phyloP scores from a whole-genome alignment of 2,329 filamentous ascomycete species.

The Curvularia spicifera region DNA sequence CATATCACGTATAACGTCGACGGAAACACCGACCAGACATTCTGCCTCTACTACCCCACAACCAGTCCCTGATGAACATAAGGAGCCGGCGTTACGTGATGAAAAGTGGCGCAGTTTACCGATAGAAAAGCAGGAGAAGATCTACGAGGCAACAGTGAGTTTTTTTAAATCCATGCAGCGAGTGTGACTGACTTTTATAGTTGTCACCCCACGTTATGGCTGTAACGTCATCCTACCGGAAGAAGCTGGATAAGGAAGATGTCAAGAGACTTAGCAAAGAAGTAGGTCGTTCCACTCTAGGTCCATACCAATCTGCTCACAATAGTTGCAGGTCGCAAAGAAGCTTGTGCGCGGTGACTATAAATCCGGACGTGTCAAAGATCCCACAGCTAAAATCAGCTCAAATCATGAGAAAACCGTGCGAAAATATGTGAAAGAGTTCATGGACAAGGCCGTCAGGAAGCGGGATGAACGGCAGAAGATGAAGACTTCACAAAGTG shows the following conservation, averaged over 20 bases:
- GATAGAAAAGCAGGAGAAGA: constrained; percentile 88
- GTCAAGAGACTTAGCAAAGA: constrained; percentile 70
- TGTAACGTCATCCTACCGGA: constrained; percentile 83
- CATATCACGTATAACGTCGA: constrained; percentile 77
- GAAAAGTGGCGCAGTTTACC: constrained; percentile 75
- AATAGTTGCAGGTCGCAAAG: constrained; percentile 67
- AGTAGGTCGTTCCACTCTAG: constrained; percentile 43
- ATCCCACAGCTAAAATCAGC: constrained; percentile 74
- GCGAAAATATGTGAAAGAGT: constrained; percentile 82
- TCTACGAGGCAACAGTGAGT: constrained; percentile 91
- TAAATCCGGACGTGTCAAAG: constrained; percentile 83
- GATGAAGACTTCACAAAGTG: constrained; percentile 57
- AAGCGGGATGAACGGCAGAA: constrained; percentile 69
- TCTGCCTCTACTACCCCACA: constrained; percentile 71
- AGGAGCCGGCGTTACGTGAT: constrained; percentile 57
- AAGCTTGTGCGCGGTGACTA: constrained; percentile 92
- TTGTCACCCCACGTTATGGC: constrained; percentile 84
- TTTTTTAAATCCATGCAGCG: not conserved
- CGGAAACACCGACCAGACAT: constrained; percentile 60
- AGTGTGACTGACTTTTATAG: constrained; percentile 53
- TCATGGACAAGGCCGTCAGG: constrained; percentile 81
- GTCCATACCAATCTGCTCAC: constrained; percentile 17
- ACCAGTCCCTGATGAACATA: constrained; percentile 61
- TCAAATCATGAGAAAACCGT: constrained; percentile 82
- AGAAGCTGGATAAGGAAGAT: constrained; percentile 83